Conservation (phyloP, 2,329 filamentous ascomycete genomes). For the Ceratocystis eucalypticola region DNA sequence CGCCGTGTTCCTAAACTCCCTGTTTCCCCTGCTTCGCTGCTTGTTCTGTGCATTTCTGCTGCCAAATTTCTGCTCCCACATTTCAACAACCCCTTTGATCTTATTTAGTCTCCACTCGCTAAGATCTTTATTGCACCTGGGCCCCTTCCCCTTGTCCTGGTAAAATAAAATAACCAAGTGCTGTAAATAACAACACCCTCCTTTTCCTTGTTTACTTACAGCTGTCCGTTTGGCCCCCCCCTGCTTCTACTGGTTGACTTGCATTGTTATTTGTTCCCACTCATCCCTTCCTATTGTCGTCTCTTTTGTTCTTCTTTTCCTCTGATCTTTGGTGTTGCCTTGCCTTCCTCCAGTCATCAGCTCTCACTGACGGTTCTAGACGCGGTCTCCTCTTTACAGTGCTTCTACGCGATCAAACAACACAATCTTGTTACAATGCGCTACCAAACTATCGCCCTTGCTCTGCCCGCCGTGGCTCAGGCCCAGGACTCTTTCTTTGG, state of each 20-base stretch:
- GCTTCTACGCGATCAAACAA: not conserved
- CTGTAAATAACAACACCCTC: not conserved
- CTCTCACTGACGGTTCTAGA: not conserved
- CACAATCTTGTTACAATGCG: conserved; percentile 36
- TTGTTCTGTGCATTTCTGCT: not conserved
- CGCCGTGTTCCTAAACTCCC: not conserved
- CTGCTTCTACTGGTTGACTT: conserved; percentile 17
- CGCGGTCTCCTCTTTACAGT: conserved; percentile 1
- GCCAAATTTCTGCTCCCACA: not conserved
- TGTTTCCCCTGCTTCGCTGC: not conserved
- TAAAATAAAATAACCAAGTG: not conserved
- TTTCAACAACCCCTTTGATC: conserved; percentile 1
- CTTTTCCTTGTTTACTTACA: conserved; percentile 8
- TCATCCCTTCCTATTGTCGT: not conserved
- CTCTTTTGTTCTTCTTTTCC: conserved; percentile 3
- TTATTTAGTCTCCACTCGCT: not conserved
- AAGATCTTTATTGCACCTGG: not conserved
- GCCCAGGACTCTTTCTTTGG: conserved; percentile 39
- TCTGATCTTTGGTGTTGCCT: no score
- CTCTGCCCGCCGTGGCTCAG: conserved; percentile 42
- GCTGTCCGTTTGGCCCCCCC: not conserved
- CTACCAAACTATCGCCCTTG: conserved; percentile 40
- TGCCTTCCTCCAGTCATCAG: conserved; percentile 8
- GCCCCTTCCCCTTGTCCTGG: not conserved
- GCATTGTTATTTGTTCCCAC: not conserved